A percentile compares a stretch with the other conserved stretches of the same genome.
These are phyloP conservation scores for Boletus insuetus DNA, from an alignment of 768 basidiomycete genomes.

Conservation along the genomic window DNA sequence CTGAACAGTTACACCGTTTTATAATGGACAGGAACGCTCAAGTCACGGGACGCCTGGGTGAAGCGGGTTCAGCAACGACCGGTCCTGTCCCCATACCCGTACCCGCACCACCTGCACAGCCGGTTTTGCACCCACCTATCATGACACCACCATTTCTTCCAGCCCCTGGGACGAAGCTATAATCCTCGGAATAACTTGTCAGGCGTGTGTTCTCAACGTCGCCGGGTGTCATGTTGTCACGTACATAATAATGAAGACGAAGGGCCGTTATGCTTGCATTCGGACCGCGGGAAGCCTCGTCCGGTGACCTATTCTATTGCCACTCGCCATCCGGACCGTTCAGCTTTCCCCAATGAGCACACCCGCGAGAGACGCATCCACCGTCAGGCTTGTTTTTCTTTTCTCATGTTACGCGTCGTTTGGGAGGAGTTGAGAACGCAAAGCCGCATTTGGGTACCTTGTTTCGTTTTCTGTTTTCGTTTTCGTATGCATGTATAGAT, in stretches of 20 bases:
- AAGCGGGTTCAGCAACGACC: conserved; percentile 12
- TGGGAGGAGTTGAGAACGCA: background rate
- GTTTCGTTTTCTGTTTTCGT: background rate
- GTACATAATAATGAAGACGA: conserved; percentile 21
- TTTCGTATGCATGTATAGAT: background rate
- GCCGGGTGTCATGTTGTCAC: conserved; percentile 6
- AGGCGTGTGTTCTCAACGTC: background rate
- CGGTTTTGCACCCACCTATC: conserved; percentile 28
- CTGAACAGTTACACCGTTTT: conserved; percentile 55
- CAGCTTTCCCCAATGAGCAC: background rate
- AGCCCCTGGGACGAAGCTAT: conserved; percentile 33
- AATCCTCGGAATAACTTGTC: conserved; percentile 1
- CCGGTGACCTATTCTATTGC: background rate
- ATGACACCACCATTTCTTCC: conserved; percentile 31
- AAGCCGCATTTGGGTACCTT: too few species aligned
- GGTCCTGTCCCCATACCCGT: conserved; percentile 23
- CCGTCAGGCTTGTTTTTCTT: background rate
- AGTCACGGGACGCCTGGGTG: conserved; percentile 44
- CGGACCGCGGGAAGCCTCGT: conserved; percentile 9
- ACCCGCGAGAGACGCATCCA: background rate
- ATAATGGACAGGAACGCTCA: conserved; percentile 76
- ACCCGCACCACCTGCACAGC: conserved; percentile 19
- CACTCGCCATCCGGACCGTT: background rate
- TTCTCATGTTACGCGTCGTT: conserved; percentile 17
- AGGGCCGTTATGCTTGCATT: background rate